These are phyloP conservation scores for Entamoeba dispar DNA, from an alignment of 208 protist species.

Conservation along the genomic window DNA sequence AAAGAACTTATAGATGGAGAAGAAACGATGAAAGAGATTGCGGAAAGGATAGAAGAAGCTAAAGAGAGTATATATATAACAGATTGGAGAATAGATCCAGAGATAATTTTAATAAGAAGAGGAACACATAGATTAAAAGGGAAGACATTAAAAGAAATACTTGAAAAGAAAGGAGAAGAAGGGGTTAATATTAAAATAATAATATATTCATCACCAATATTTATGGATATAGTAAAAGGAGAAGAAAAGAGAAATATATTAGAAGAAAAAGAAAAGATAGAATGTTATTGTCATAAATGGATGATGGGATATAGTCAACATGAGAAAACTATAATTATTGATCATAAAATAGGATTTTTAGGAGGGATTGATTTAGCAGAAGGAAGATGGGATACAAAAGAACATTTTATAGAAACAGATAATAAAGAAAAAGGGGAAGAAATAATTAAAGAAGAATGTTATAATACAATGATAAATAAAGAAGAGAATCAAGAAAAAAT, in stretches of 20 bases:
- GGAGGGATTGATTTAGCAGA: conserved; percentile 35
- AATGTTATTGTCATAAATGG: background rate
- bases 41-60: background rate
- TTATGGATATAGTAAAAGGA: background rate
- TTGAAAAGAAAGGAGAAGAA: background rate
- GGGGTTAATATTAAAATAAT: background rate
- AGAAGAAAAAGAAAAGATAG: background rate
- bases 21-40: background rate
- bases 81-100: background rate
- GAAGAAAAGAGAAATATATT: background rate
- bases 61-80: background rate
- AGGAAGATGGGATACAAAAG: conserved; percentile 28
- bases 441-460: background rate
- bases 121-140: background rate
- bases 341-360: conserved; percentile 37
- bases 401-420: conserved; percentile 19
- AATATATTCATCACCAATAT: background rate
- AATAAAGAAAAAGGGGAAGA: background rate
- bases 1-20: background rate
- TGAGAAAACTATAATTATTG: conserved; percentile 30
- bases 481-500: background rate
- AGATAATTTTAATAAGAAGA: background rate
- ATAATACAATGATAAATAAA: background rate
- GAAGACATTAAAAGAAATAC: background rate
- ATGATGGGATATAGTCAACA: background rate